Evolutionary conservation across 441 rosid species (phyloP), one percentile per base, ranked within the genome.

Genomic region (Erodium texanum): DNA sequence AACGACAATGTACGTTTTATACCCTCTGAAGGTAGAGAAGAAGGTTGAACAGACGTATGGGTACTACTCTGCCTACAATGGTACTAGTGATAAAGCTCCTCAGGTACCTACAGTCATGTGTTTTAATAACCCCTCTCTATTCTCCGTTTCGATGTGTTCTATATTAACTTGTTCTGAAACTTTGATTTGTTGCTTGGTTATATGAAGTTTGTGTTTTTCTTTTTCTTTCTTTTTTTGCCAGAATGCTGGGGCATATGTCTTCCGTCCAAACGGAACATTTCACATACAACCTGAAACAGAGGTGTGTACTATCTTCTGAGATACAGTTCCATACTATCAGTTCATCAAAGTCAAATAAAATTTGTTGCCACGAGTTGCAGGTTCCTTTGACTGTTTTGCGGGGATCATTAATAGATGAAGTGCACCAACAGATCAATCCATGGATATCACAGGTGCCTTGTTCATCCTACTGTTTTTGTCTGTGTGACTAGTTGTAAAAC

Each of bases 371-470:
- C 67, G 45, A 27, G 34, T 78, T 81, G 71, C 88, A 94, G 99
- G 80, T 65, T 80, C 83, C 87, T 71, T 69, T 86, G 83, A 85
- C 88, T 73, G 82, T 87, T 68, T 65, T 92, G 61, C 88, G 78
- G 69, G 99, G 99, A 61, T 82, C 93, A 32, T 32, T 94, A 68
- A 56, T 94, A 16, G 89, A 94, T 68, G 99, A 94, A 83, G 87
- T 89, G 68, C 99, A 92, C 82, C 88, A 88, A 75, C 85, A 68
- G 73, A 82, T 89, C 77, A 90, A 84, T 78, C 76, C 84, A 45
- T 94, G 98, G 97, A 86, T 94, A 76, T 88, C 89, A 77, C 97
- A 92, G 98, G 99, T 94, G 69, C 65, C 45, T 22, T 69, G 61
- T 52, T 58, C 66, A 69, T 64, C 52, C 18, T 14, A 50, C 18